Base-by-base conservation (phyloP, 345 rosid genomes). In the Hypericum androsaemum region DNA sequence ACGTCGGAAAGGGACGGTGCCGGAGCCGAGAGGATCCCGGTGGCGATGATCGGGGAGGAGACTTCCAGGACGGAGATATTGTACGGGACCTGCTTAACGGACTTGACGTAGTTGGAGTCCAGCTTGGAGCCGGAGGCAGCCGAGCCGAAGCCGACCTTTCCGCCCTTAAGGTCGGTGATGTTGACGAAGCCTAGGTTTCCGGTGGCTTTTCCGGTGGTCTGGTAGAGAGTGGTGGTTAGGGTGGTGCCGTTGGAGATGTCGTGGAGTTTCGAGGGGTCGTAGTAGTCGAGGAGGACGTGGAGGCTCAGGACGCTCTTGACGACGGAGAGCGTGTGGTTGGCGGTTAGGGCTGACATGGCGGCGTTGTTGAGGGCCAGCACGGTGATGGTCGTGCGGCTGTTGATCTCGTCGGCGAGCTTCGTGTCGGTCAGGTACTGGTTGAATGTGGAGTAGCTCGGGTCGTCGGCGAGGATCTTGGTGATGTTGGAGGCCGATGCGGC, bases 21-120 rank as follows among this genome's bases (percentile, higher is more conserved):
- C 16, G 90, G 80, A 5, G 88, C 89, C 7, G 81, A 28, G 12
- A 83, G 52, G 41, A 92, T 52, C 9, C 80, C 88, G 0, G 89
- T 88, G 1, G 78, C 77, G 7, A 85, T 66, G 66, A 88, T 84
- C 47, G 95, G 94, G 3, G 75, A 22, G 2, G 32, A 22, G 32
- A 22, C 32, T 22, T 22, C 32, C 32, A 22, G 4, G 1, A 22
- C 32, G 32, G 32, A 22, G 32, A 22, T 22, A 22, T 22, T 22
- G 32, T 22, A 22, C 32, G 32, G 32, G 4, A 22, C 32, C 32
- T 22, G 32, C 32, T 22, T 22, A 22, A 22, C 32, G 32, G 32
- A 22, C 32, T 22, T 22, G 32, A 22, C 32, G 32, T 22, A 22
- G 32, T 4, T 22, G 32, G 32, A 1, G 32, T 22, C 32, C 2